Evolutionary conservation across 2,329 filamentous ascomycete species (phyloP), one percentile per base, ranked within the genome.

Genomic region (Alternaria atra): DNA sequence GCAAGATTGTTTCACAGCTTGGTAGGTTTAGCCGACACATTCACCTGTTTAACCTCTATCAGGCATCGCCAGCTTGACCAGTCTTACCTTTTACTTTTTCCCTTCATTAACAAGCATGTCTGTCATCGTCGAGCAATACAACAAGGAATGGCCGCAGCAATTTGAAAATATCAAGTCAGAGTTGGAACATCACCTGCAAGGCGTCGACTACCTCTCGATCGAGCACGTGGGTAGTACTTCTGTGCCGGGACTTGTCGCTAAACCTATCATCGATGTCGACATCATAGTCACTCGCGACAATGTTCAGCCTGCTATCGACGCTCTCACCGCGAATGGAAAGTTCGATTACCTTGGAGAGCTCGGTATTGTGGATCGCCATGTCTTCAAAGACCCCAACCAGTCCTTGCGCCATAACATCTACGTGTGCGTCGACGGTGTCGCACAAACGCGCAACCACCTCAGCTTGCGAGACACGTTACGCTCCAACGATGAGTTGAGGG

Each of bases 201-300:
- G 42, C 46, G 52, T 69, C 42, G 10, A 52, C 1, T 55, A 65
- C 51, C 39, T 72, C 12, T 68, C 67, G 27, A 78, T 79, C 60
- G 73, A 80, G 59, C 78, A 80, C 61, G 69, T 80, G 35, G 77
- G 77, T 51, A 77, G 75, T 57, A 80, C 78, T 27, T 78, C 78
- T 8, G 72, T 80, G 4, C 75, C 73, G 0, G 63, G 61, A 15
- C 69, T 80, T 4, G 68, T 66, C n/a, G 76, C 77, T 10, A 79
- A 78, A 54, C 76, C 77, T n/a, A 73, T 74, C 44, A 73, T 79
- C 55, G 77, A 80, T 63, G 64, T 79, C n/a, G 73, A 77, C 52
- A 71, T 79, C 34, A 71, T 79, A 42, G 70, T 75, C 17, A 60
- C 64, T 10, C 67, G 65, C 13, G 61, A 66, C 6, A 61, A 72